A percentile compares a stretch with the other conserved stretches of the same genome.
Conservation (phyloP, 345 rosid genomes). For the Eucalyptus sp. region DNA sequence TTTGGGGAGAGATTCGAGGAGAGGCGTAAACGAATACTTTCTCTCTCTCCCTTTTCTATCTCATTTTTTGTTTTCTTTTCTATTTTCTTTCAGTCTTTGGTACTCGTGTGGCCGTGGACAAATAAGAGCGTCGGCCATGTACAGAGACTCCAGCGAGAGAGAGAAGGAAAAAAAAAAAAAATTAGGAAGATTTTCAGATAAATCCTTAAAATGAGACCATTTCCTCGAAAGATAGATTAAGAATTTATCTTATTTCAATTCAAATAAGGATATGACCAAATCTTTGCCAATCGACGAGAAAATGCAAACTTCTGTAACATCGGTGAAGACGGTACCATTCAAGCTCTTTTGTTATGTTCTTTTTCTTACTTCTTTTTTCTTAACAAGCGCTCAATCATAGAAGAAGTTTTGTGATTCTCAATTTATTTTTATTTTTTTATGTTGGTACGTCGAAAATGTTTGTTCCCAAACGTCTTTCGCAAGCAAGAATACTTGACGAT, state of each 20-base stretch:
- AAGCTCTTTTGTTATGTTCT: not conserved
- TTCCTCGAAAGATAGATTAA: not conserved
- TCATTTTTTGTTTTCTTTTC: not conserved
- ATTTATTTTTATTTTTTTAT: not conserved
- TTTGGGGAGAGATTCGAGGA: not conserved
- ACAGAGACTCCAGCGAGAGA: not conserved
- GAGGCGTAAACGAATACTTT: not conserved
- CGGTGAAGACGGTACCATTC: not conserved
- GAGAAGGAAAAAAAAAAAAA: not conserved
- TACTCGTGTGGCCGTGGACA: not conserved
- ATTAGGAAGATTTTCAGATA: not conserved
- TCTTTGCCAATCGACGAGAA: not conserved
- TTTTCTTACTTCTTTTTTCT: not conserved
- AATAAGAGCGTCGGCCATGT: not conserved
- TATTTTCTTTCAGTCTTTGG: not conserved
- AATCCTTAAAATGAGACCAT: not conserved
- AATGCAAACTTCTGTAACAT: not conserved
- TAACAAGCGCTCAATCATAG: not conserved
- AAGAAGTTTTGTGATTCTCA: fast-evolving
- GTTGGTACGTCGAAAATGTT: not conserved
- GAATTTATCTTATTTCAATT: not conserved
- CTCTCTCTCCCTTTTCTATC: not conserved
- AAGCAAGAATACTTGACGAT: not conserved
- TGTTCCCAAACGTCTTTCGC: fast-evolving
- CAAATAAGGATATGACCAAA: not conserved